These are phyloP conservation scores for Ganoderma meredithae DNA, from an alignment of 1,284 basidiomycete species.

Conservation along the genomic window DNA sequence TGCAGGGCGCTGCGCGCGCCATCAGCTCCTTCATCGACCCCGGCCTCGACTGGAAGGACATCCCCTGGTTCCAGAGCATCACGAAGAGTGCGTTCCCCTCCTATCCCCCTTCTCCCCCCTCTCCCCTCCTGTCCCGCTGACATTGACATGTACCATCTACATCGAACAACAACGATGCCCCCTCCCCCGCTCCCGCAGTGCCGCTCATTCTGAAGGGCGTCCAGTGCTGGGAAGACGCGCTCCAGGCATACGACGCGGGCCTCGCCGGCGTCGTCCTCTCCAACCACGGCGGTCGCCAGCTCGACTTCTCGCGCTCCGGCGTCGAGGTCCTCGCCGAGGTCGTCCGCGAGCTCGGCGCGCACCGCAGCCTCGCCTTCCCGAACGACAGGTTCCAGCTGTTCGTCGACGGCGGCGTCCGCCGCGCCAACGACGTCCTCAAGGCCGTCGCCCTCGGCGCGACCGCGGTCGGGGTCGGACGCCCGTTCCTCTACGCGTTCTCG, in stretches of 20 bases:
- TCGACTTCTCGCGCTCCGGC: conserved; percentile 89
- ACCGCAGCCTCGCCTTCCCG: conserved; percentile 75
- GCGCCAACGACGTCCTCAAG: conserved; percentile 93
- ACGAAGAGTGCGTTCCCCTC: conserved; percentile 84
- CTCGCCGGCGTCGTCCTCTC: conserved; percentile 89
- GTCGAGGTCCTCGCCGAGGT: conserved; percentile 92
- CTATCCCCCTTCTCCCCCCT: background rate
- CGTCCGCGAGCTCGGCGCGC: conserved; percentile 74
- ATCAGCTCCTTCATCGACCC: conserved; percentile 90
- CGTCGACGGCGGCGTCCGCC: conserved; percentile 91
- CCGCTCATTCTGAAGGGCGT: conserved; percentile 94
- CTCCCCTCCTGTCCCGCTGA: background rate
- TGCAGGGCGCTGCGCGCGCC: conserved; percentile 54
- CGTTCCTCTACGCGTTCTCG: conserved; percentile 89
- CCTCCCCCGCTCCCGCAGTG: conserved; percentile 64
- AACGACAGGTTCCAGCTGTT: conserved; percentile 85
- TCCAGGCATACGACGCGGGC: conserved; percentile 80
- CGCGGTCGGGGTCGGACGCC: conserved; percentile 82
- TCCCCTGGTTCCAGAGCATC: conserved; percentile 89
- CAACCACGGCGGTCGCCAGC: conserved; percentile 91
- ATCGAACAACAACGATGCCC: too few relatives aligned
- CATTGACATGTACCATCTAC: too few relatives aligned
- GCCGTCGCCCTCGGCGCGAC: conserved; percentile 92
- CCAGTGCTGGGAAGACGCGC: conserved; percentile 90
- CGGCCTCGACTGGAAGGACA: conserved; percentile 85